Base-by-base conservation (phyloP, 257 asterid species). In the Mentha longifolia region DNA sequence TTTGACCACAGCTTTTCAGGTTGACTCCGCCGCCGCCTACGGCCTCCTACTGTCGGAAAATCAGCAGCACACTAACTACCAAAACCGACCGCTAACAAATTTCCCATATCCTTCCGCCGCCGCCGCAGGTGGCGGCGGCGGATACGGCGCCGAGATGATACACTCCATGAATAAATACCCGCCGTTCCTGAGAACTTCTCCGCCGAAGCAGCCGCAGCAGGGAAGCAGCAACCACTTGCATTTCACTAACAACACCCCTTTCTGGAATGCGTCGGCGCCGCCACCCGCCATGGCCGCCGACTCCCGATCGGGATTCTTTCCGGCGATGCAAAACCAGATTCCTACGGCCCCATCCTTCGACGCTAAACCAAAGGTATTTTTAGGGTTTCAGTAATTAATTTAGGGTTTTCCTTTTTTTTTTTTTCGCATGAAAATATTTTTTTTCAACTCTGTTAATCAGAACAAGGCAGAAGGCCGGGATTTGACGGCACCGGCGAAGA, bases 241-340 rank as follows among this genome's bases (percentile, higher is more conserved):
- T 65, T 86, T 88, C 79, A 81, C 89, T 13, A 88, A 89, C 73
- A 85, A 84, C 68, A 80, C 96, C 0, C 89, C 95, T 4, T 88
- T 86, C 76, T 89, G 97, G 98, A 92, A 79, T 67, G 87, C 98
- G 2, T 76, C 90, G 0, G 76, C 87, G 16, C 74, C 83, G 35
- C 68, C 68, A 1, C 12, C 85, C 25, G 39, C 83, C 78, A 67
- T 33, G 76, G 54, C 67, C 9, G 54, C 67, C 9, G 87, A 86
- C 20, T 76, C 70, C 30, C 87, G 88, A 10, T 77, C 90, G 0
- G 77, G 81, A 72, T 86, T 88, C 70, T 78, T 88, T 64, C 91
- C 96, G 35, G 70, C 89, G 1, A 55, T 81, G 9, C 89, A 81
- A 43, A 70, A 76, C 2, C 93, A 78, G 74, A 72, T 82, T 51